These are phyloP conservation scores for Umbelopsis vinacea DNA, from an alignment of 192 early-diverging fungal species.

Conservation along the genomic window DNA sequence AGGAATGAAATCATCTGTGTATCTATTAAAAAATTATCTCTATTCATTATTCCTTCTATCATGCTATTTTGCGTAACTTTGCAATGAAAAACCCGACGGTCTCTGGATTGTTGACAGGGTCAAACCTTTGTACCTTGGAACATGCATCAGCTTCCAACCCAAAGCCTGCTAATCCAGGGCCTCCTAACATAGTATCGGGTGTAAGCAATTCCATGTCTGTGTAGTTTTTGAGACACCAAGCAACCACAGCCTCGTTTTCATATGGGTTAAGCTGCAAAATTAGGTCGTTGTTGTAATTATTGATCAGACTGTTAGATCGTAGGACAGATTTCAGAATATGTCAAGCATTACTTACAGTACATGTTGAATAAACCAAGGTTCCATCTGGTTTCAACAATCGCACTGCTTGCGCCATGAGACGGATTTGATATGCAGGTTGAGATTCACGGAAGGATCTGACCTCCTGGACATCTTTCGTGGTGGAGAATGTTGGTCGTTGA, in stretches of 20 bases:
- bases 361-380: slow-evolving; percentile 25
- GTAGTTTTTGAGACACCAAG: neutral
- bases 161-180: neutral
- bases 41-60: neutral
- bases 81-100: slow-evolving; percentile 31
- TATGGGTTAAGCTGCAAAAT: slow-evolving; percentile 16
- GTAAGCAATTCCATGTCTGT: neutral
- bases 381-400: slow-evolving; percentile 13
- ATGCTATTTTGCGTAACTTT: slow-evolving; percentile 15
- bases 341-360: slow-evolving; percentile 11
- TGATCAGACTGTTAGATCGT: too few species aligned
- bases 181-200: neutral
- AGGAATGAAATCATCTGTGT: slow-evolving; percentile 6
- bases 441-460: neutral
- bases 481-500: neutral
- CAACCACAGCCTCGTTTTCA: slow-evolving; percentile 24
- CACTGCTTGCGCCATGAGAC: slow-evolving; percentile 14
- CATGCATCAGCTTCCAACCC: slow-evolving; percentile 12
- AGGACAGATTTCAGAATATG: neutral
- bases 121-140: slow-evolving; percentile 21
- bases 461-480: slow-evolving; percentile 6
- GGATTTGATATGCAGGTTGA: slow-evolving; percentile 23
- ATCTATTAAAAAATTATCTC: neutral
- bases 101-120: slow-evolving; percentile 10
- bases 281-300: neutral